Percentiles rank a stretch among this genome's conserved stretches.
Conservation (phyloP, 1,284 basidiomycete genomes). For the Trichosporon asahii region DNA sequence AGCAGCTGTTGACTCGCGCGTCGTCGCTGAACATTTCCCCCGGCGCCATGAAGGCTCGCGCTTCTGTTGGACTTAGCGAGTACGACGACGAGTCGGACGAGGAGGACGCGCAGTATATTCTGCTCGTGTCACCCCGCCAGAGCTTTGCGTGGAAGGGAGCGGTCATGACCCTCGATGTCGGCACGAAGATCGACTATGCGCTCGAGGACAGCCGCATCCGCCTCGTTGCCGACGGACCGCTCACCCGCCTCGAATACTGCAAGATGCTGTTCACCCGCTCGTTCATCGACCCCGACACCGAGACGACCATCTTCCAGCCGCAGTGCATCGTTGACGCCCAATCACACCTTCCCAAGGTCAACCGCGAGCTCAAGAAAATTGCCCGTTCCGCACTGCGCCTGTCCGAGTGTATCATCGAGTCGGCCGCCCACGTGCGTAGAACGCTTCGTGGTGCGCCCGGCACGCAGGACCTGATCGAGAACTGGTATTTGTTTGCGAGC, state of each 20-base stretch:
- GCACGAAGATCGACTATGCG: slow-evolving; percentile 65
- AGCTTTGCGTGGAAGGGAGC: slow-evolving; percentile 91
- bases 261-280: slow-evolving; percentile 73
- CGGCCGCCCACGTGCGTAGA: slow-evolving; percentile 74
- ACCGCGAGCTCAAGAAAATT: slow-evolving; percentile 86
- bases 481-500: slow-evolving; percentile 96
- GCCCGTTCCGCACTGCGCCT: slow-evolving; percentile 81
- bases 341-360: slow-evolving; percentile 85
- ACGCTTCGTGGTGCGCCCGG: slow-evolving; percentile 62
- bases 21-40: slow-evolving; percentile 56
- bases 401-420: slow-evolving; percentile 88
- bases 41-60: slow-evolving; percentile 16
- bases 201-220: slow-evolving; percentile 78
- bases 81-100: slow-evolving; percentile 55
- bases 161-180: slow-evolving; percentile 64
- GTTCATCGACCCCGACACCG: slow-evolving; percentile 55
- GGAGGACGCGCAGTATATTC: slow-evolving; percentile 62
- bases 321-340: slow-evolving; percentile 70
- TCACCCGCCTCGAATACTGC: slow-evolving; percentile 68
- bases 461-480: slow-evolving; percentile 85
- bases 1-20: slow-evolving; percentile 76
- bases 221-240: slow-evolving; percentile 82
- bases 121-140: slow-evolving; percentile 79
- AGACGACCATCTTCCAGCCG: slow-evolving; percentile 41
- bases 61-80: slow-evolving; percentile 60